Evolutionary conservation across 148 eudicot species (phyloP), one percentile per base, ranked within the genome.

Genomic region (Camellia granthamiana): DNA sequence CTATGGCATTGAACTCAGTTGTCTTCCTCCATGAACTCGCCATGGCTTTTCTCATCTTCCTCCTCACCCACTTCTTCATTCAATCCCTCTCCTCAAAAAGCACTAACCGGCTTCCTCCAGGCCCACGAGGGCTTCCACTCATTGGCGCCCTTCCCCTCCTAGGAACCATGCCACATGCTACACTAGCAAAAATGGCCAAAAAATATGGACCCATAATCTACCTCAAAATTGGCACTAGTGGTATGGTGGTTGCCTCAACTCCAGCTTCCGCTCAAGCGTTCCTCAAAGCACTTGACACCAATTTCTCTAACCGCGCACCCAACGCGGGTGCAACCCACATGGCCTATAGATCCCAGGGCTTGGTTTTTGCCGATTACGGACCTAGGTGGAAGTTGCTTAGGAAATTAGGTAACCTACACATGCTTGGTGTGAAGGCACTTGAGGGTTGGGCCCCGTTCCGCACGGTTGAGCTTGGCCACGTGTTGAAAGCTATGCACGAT

Each of bases 151-250:
- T 81, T 21, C 83, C 68, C n/a, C 75, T 78, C 43, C 65, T 86
- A 1, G 83, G 84, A n/a, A 15, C 47, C 54, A 67, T 86, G 76
- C 83, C 86, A 3, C 89, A 86, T 49, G 68, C 59, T 1, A 41
- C 78, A 10, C 79, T 87, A 41, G 83, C 81, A 56, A 64, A 74
- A 0, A 13, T 87, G 84, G 85, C 89, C 0, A 52, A 60, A 46
- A 81, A 72, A 15, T 84, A 81, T 42, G 89, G 89, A 11, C 83
- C 80, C 3, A 42, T 87, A 0, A 81, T 86, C 79, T 38, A 80
- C 77, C 78, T 87, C 5, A 81, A 79, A 19, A 3, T 84, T 13
- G 87, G 89, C 44, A 65, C 75, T 5, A 7, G 75, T 58, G 74
- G 67, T 16, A 71, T 87, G 76, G 78, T 74, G 5, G 85, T 82